Evolutionary conservation across 768 basidiomycete genomes (phyloP), one percentile per base, ranked within the genome.

Genomic region (Kwoniella sp.): DNA sequence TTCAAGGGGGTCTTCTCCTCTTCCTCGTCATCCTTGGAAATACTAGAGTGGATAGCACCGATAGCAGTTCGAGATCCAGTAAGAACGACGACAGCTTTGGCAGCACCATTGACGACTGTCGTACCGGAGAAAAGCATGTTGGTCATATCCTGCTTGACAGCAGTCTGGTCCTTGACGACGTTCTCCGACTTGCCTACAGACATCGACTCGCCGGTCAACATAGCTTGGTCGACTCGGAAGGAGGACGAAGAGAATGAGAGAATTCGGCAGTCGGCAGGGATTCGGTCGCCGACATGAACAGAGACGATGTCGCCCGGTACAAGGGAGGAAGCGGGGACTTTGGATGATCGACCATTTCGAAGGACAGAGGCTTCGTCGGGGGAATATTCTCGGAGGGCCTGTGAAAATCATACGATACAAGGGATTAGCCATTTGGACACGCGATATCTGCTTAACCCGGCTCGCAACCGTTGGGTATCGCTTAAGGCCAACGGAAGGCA

Each of bases 41-140:
- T 99, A 49, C 92, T 95, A 72, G 91, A 90, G 83, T 99, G 95
- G 68, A 99, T 98, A 74, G 95, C 89, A 27, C 95, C 95, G 70
- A 99, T 92, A 52, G 95, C 95, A 19, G 95, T 97, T 59, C 85
- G 83, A 68, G 86, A 80, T 36, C 95, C 95, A 1, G 91, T 98
- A 70, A 86, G 88, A 9, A 91, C 87, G 21, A 97, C 95, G 57
- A 98, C 78, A 17, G 95, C 95, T 55, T 83, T 86, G 1, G 90
- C 92, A 50, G 82, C 92, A 60, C 95, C 95, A 70, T 92, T 97
- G 6, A 97, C 95, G 49, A 99, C 89, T 15, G 91, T 97, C 0
- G 95, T 98, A 29, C 95, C 94, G 9, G 91, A 88, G 81, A 98
- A 98, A 12, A 98, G 82, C 81, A 96, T 96, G 80, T 97, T 98